Evolutionary conservation across 1,284 basidiomycete species (phyloP).

Genomic region (Inonotus obliquus): DNA sequence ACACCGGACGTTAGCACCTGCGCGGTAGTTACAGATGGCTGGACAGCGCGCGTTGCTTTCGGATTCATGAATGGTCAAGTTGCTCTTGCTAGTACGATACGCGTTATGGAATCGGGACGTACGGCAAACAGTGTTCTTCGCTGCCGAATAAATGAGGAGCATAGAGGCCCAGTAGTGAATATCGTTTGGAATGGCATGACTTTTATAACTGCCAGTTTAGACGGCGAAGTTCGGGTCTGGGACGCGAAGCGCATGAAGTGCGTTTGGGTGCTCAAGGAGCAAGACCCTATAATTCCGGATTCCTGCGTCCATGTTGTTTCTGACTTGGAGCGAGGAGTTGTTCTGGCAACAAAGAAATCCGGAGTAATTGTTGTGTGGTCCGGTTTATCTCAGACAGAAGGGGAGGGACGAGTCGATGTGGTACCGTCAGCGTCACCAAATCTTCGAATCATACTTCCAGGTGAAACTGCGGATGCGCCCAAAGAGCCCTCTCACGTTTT

Average conservation of each 20-base stretch:
- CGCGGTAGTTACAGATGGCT: constrained; percentile 54
- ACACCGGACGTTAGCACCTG: constrained; percentile 61
- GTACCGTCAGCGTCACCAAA: background rate
- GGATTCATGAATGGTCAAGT: constrained; percentile 72
- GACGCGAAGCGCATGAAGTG: constrained; percentile 47
- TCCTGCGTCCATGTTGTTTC: constrained; percentile 46
- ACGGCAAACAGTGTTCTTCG: constrained; percentile 42
- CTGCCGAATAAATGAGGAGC: constrained; percentile 51
- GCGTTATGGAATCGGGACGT: constrained; percentile 52
- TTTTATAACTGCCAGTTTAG: constrained; percentile 51
- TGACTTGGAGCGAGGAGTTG: constrained; percentile 37
- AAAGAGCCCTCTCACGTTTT: background rate
- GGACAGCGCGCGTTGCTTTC: constrained; percentile 71
- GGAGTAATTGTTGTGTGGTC: constrained; percentile 56
- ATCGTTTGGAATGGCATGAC: constrained; percentile 43
- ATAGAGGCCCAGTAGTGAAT: constrained; percentile 52
- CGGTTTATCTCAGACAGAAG: constrained; percentile 25
- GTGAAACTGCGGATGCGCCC: background rate
- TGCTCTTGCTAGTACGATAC: constrained; percentile 52
- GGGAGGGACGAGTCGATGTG: background rate
- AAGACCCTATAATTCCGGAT: constrained; percentile 36
- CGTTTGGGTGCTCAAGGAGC: constrained; percentile 55
- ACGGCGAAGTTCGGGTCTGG: constrained; percentile 73
- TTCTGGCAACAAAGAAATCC: constrained; percentile 47
- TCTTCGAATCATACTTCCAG: background rate